Percentiles rank a stretch among this genome's conserved stretches.
Evolutionary conservation across 768 basidiomycete genomes (phyloP).

Genomic region (Suillus placidus): DNA sequence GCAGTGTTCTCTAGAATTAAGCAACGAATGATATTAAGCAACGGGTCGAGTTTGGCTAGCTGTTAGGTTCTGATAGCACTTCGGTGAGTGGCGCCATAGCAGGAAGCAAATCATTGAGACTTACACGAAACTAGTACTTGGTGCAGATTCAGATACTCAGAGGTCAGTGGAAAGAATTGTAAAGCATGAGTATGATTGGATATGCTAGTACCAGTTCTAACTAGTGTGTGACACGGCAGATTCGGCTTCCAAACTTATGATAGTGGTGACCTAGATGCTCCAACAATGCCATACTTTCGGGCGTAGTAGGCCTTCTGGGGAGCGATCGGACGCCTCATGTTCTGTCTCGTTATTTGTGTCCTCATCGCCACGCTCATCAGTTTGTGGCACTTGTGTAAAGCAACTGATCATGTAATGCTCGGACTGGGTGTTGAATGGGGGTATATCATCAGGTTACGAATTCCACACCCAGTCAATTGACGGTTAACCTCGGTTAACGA

Average conservation of each 20-base stretch:
- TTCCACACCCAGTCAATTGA: not conserved
- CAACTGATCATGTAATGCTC: not conserved
- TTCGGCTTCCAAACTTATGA: conserved; percentile 11
- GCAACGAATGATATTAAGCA: conserved; percentile 16
- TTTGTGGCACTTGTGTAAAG: not conserved
- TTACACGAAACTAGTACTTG: not conserved
- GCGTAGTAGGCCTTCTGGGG: not conserved
- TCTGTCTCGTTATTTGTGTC: not conserved
- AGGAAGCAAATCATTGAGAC: not conserved
- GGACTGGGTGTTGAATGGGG: not conserved
- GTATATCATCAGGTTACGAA: not conserved
- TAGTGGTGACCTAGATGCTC: not conserved
- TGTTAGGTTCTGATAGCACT: conserved; percentile 14
- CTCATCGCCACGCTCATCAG: not conserved
- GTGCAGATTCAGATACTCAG: not conserved
- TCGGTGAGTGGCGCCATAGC: not conserved
- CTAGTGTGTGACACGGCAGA: conserved; percentile 5
- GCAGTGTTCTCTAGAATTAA: not conserved
- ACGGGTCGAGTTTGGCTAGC: conserved; percentile 26
- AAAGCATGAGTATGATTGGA: not conserved
- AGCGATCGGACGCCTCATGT: not conserved
- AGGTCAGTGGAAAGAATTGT: not conserved
- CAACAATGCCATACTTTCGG: not conserved
- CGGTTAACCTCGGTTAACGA: not conserved
- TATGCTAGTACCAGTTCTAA: not conserved